Base-by-base conservation (phyloP, 768 basidiomycete species). In the Pisolithus orientalis region DNA sequence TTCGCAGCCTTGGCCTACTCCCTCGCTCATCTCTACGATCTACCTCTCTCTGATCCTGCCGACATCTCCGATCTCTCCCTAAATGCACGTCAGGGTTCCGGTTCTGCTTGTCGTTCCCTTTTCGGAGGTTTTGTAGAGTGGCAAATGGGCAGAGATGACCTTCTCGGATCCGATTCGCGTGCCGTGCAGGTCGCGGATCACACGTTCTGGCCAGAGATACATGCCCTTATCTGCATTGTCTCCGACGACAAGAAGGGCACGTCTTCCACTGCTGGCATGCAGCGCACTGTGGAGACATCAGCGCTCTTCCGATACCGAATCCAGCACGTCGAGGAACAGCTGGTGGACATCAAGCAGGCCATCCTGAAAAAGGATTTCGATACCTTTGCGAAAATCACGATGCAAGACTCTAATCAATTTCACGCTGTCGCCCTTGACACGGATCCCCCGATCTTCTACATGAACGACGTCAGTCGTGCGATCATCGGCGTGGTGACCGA, bases 341-440 rank as follows among this genome's bases (percentile, higher is more conserved):
- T 99, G 94, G 68, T 70, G 6, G 77, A 65, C 32, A 97, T 98
- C 65, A 77, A 76, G n/a, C 65, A 76, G 8, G 95, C 96, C 21
- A 98, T 99, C 70, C 65, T 69, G 44, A 73, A 65, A 1, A 80
- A 76, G 58, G 89, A 98, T 70, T 99, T 99, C 67, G 84, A 93
- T 61, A 58, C 80, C 0, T 99, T 99, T 59, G 96, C 94, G 0
- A 72, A 74, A 54, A 81, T 97, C 67, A 99, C 96, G 21, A 99
- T 98, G 93, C 83, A 80, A 46, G 96, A 99, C 68, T 95, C 93
- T 48, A 99, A 99, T 74, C 88, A 92, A 74, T 99, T 99, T 83
- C 96, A 99, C 65, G 94, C 96, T 27, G 92, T 97, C 58, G 90
- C 89, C 47, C 85, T 98, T 57, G 96, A 99, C 72, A 98, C 96